Base-by-base conservation (phyloP, 2,329 filamentous ascomycete species). In the Ramichloridium luteum region DNA sequence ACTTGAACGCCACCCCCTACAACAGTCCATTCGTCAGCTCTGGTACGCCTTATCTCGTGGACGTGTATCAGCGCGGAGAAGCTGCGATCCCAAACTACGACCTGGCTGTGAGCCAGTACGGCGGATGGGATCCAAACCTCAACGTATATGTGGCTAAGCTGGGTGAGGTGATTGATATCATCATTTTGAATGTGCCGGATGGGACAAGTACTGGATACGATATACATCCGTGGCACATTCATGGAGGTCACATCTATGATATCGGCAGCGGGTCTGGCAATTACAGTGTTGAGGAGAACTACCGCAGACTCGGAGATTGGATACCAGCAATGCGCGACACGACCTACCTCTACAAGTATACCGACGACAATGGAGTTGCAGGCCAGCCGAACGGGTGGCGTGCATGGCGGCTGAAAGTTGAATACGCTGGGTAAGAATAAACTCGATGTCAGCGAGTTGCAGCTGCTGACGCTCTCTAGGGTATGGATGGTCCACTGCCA, bases 401-500 rank as follows among this genome's bases (percentile, higher is more conserved):
- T 13, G 72, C 62, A 1, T 77, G 72, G 74, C 57, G 74, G 6
- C 51, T 76, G 1, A 56, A 68, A 3, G 64, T 74, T 0, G 56
- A 53, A 6, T 53, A 65, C 34, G 50, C 65, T 1, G 72, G 20
- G 20, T 23, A 23, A 72, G 0, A n/a, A n/a, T n/a, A n/a, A n/a
- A n/a, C n/a, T n/a, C n/a, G n/a, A n/a, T n/a, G n/a, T n/a, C n/a
- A n/a, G n/a, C n/a, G n/a, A n/a, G n/a, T n/a, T n/a, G n/a, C n/a
- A n/a, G n/a, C n/a, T n/a, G n/a, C n/a, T n/a, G n/a, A n/a, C n/a
- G n/a, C n/a, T n/a, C n/a, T n/a, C n/a, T n/a, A 23, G 68, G 4
- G 41, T 69, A 3, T 76, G 70, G 70, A 68, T 75, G 68, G 56
- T 75, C 39, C 72, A 76, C 48, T 76, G 72, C 39, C 72, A 76